Percentiles rank a stretch among this genome's conserved stretches.
phyloP scores from a whole-genome alignment of 805 yeast species.

The Schizosaccharomyces octosporus region DNA sequence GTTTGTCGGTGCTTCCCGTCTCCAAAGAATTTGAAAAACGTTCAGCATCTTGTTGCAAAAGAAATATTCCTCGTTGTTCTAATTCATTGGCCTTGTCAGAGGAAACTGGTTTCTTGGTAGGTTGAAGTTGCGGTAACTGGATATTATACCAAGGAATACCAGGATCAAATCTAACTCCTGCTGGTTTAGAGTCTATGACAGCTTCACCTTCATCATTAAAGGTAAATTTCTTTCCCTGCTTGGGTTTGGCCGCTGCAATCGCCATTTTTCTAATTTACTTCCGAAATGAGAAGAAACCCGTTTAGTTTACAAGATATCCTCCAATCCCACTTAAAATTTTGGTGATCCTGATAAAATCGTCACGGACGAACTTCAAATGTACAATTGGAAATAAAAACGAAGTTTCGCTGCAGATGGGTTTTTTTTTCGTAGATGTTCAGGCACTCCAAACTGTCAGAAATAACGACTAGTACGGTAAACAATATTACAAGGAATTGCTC shows the following conservation, averaged over 20 bases:
- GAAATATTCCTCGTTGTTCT: neutral
- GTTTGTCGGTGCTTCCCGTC: neutral
- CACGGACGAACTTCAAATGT: too few species aligned
- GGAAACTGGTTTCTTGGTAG: neutral
- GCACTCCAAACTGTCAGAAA: too few species aligned
- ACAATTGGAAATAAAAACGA: too few species aligned
- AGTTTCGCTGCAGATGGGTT: too few species aligned
- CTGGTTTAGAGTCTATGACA: neutral
- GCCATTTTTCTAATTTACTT: neutral
- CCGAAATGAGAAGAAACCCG: too few species aligned
- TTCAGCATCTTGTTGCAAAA: neutral
- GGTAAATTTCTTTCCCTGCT: neutral
- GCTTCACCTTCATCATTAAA: neutral
- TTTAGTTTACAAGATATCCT: too few species aligned
- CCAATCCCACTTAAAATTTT: too few species aligned
- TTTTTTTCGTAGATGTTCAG: too few species aligned
- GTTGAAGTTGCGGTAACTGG: neutral
- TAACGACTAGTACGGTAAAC: too few species aligned
- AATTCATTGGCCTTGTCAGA: neutral
- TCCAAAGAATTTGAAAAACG: neutral
- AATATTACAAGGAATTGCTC: too few species aligned
- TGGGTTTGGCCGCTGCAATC: neutral
- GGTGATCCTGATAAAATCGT: too few species aligned
- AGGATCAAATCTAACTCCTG: neutral
- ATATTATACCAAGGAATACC: neutral